Percentiles rank a stretch among this genome's conserved stretches.
Conservation (phyloP, 441 rosid genomes). For the Adansonia rubrostipa region DNA sequence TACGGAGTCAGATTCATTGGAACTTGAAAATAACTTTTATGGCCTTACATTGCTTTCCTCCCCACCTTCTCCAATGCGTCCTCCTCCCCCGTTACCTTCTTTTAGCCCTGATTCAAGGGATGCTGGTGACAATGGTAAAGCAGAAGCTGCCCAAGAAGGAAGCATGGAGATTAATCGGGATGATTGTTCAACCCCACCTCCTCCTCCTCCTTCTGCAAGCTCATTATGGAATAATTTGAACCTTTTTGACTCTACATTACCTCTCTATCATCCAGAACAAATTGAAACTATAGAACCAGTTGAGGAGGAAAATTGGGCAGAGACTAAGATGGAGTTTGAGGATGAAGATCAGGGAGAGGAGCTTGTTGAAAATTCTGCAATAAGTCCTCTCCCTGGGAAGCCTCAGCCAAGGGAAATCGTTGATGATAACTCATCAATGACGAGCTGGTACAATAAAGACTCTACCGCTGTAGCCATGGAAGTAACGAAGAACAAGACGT, state of each 20-base stretch:
- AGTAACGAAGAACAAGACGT: constrained; percentile 58
- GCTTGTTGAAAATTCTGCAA: constrained; percentile 32
- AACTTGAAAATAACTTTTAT: constrained; percentile 59
- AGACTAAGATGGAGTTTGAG: constrained; percentile 71
- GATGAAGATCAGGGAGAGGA: constrained; percentile 58
- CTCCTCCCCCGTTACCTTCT: constrained; percentile 56
- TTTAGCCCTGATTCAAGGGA: constrained; percentile 65
- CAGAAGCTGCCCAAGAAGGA: constrained; percentile 47
- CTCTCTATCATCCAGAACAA: constrained; percentile 31
- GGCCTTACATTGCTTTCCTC: constrained; percentile 40
- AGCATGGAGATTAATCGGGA: constrained; percentile 21
- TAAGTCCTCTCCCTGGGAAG: constrained; percentile 41
- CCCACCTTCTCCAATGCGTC: neutral
- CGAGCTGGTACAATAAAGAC: constrained; percentile 61
- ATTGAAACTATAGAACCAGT: constrained; percentile 42
- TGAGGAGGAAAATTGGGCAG: constrained; percentile 77
- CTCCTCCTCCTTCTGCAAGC: constrained; percentile 35
- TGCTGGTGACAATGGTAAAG: constrained; percentile 33
- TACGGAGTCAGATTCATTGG: constrained; percentile 85
- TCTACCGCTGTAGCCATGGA: constrained; percentile 44
- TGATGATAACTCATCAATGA: constrained; percentile 62
- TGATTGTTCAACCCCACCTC: constrained; percentile 36
- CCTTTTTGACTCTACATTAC: constrained; percentile 44
- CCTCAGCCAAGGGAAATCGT: constrained; percentile 45
- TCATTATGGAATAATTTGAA: constrained; percentile 59